Percentiles rank a stretch among this genome's conserved stretches.
These are phyloP conservation scores for Blechomonas ayalai DNA, from an alignment of 208 protist species.

Conservation along the genomic window DNA sequence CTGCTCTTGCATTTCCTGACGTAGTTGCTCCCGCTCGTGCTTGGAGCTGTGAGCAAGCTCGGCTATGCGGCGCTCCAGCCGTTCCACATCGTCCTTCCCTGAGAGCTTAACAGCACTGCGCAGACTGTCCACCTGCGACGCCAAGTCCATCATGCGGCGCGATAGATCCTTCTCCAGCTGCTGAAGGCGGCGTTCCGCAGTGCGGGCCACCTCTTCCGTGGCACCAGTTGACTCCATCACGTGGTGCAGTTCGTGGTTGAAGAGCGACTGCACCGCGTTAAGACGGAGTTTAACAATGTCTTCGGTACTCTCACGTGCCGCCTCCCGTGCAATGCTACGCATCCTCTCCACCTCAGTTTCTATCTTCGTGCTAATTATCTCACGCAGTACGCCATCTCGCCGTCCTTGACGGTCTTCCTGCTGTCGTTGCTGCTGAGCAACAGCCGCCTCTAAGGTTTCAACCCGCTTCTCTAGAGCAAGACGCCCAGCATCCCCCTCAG, in stretches of 20 bases:
- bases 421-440: conserved; percentile 34
- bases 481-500: not conserved
- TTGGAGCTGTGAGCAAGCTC: conserved; percentile 1
- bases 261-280: conserved; percentile 31
- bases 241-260: conserved; percentile 38
- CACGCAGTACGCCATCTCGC: conserved; percentile 19
- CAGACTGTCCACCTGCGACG: no score
- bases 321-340: conserved; percentile 63
- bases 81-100: conserved; percentile 8
- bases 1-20: conserved; percentile 16
- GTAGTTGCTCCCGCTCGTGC: conserved; percentile 4
- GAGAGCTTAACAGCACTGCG: no score
- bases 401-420: conserved; percentile 41
- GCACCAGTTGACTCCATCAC: conserved; percentile 33
- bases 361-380: conserved; percentile 49
- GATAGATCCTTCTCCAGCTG: conserved; percentile 14
- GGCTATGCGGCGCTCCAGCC: conserved; percentile 6
- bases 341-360: conserved; percentile 56
- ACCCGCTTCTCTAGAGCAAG: conserved; percentile 19
- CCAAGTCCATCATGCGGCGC: no score
- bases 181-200: conserved; percentile 20
- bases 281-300: conserved; percentile 53
- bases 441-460: conserved; percentile 35
- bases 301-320: conserved; percentile 50
- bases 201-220: conserved; percentile 19